Evolutionary conservation across 2,329 filamentous ascomycete genomes (phyloP).

Genomic region (Neopestalotiopsis clavispora): DNA sequence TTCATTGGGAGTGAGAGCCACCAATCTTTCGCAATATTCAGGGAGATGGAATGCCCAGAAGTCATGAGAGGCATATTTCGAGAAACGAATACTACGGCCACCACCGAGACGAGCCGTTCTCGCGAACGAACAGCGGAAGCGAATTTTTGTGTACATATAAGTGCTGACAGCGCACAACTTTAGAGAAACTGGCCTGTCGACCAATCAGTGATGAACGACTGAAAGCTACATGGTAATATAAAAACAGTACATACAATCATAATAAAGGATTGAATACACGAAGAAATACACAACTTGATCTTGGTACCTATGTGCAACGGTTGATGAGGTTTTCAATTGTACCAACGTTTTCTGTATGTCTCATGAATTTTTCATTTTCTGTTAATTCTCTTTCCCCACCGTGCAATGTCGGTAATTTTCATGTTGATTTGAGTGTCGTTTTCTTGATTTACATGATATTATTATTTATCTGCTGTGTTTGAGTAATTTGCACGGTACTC

Average conservation of each 20-base stretch:
- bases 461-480: neutral
- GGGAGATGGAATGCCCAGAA: neutral
- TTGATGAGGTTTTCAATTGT: no score
- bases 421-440: neutral
- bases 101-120: neutral
- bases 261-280: neutral
- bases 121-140: neutral
- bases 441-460: neutral
- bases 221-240: neutral
- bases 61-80: neutral
- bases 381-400: neutral
- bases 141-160: neutral
- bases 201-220: neutral
- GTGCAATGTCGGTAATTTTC: neutral
- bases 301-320: neutral
- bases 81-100: neutral
- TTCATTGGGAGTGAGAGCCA: neutral
- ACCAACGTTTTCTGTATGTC: neutral
- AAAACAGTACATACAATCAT: neutral
- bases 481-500: neutral
- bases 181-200: neutral
- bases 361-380: neutral
- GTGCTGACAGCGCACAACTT: neutral
- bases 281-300: neutral
- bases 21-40: neutral